phyloP scores from a whole-genome alignment of 2,329 filamentous ascomycete genomes.

The Beauveria sp. region DNA sequence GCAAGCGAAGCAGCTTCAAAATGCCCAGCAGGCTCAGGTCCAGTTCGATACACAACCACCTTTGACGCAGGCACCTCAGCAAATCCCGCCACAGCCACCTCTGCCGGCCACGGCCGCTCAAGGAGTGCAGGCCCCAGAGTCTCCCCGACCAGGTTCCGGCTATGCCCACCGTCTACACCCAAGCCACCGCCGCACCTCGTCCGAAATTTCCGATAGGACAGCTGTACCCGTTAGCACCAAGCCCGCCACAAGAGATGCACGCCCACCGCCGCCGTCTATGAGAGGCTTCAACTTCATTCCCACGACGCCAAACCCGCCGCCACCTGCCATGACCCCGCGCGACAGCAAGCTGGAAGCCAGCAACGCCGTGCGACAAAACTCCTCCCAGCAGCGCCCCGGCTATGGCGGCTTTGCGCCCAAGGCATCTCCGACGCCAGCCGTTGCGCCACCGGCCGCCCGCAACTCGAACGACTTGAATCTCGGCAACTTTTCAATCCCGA shows the following conservation, averaged over 20 bases:
- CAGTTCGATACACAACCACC: background rate
- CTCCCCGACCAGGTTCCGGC: background rate
- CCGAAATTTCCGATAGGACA: conserved; percentile 22
- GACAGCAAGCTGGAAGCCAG: background rate
- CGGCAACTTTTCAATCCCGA: background rate
- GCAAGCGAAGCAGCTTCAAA: conserved; percentile 1
- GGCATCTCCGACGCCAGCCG: background rate
- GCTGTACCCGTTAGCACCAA: conserved; percentile 12
- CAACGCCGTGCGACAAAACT: background rate
- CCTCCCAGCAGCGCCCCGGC: background rate
- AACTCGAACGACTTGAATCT: background rate
- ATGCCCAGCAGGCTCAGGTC: background rate
- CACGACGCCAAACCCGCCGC: background rate
- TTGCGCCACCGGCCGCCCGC: background rate
- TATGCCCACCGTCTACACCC: conserved; percentile 19
- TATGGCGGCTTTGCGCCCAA: background rate
- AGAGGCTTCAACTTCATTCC: conserved; percentile 22
- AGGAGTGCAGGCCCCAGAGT: background rate
- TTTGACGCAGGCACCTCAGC: no score
- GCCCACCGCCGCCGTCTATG: conserved; percentile 24
- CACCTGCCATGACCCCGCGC: background rate
- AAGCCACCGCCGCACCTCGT: conserved; percentile 21
- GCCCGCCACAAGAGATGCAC: conserved; percentile 14
- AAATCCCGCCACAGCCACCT: background rate
- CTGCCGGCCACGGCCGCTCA: background rate